phyloP scores from a whole-genome alignment of 805 yeast genomes.

The Ogataea pignaliae region DNA sequence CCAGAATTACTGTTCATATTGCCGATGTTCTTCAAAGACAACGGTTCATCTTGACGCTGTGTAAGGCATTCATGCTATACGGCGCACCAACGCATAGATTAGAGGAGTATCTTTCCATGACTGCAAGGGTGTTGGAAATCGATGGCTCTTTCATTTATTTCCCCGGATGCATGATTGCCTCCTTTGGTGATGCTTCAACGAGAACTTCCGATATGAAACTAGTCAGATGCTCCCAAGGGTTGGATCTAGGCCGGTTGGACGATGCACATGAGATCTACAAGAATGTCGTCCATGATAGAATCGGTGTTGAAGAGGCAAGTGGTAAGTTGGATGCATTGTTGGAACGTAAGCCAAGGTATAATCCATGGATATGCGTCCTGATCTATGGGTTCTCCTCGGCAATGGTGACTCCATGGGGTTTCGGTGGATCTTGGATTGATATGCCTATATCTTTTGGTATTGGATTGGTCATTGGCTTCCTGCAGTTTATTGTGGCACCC shows the following conservation, averaged over 20 bases:
- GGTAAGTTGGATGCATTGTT: slow-evolving; percentile 64
- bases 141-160: slow-evolving; percentile 90
- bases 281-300: slow-evolving; percentile 81
- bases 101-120: slow-evolving; percentile 90
- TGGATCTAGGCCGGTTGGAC: slow-evolving; percentile 74
- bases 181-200: slow-evolving; percentile 91
- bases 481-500: slow-evolving; percentile 80
- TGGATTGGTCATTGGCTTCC: slow-evolving; percentile 76
- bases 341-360: slow-evolving; percentile 54
- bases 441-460: slow-evolving; percentile 78
- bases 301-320: slow-evolving; percentile 86
- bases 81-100: slow-evolving; percentile 96
- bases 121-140: slow-evolving; percentile 85
- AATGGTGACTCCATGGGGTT: slow-evolving; percentile 81
- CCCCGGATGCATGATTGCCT: slow-evolving; percentile 93
- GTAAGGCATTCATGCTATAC: slow-evolving; percentile 85
- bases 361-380: slow-evolving; percentile 73
- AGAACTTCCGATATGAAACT: slow-evolving; percentile 93
- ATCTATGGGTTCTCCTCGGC: slow-evolving; percentile 79
- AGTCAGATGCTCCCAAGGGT: slow-evolving; percentile 84
- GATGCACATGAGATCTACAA: slow-evolving; percentile 83
- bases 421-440: slow-evolving; percentile 85
- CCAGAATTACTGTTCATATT: slow-evolving; percentile 88
- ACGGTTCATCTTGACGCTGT: slow-evolving; percentile 75
- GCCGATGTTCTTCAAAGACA: slow-evolving; percentile 87